Conservation (phyloP, 371 early-diverging fungal genomes). For the Paramicrosporidium saccamoebae region DNA sequence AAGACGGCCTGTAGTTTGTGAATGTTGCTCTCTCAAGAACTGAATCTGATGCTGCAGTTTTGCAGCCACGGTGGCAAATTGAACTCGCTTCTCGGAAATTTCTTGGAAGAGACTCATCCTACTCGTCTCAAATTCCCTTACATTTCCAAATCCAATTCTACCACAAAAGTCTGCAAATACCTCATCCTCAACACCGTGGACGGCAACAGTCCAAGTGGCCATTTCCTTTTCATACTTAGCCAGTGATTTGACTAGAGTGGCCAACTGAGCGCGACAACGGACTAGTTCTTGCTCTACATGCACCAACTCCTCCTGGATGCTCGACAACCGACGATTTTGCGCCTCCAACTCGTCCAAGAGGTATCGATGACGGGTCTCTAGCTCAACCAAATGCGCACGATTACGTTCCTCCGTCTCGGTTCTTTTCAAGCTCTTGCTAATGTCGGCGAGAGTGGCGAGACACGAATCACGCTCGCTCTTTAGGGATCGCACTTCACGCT, state of each 20-base stretch:
- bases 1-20: constrained; percentile 9
- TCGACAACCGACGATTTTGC: too few species aligned
- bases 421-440: constrained; percentile 1
- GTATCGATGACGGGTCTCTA: too few species aligned
- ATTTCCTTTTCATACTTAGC: too few species aligned
- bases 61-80: constrained; percentile 31
- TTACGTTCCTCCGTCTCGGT: too few species aligned
- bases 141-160: constrained; percentile 19
- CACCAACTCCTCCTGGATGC: too few species aligned
- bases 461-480: not conserved
- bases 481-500: constrained; percentile 1
- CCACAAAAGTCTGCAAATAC: constrained; percentile 43
- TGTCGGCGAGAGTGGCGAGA: not conserved
- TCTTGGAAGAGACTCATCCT: constrained; percentile 28
- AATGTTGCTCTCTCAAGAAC: constrained; percentile 21
- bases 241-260: too few species aligned
- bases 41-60: constrained; percentile 29
- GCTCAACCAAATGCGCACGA: too few species aligned
- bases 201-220: too few species aligned
- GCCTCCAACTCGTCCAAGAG: too few species aligned
- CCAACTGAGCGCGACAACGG: too few species aligned
- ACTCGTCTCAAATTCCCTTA: constrained; percentile 51
- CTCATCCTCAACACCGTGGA: constrained; percentile 24
- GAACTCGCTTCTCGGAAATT: constrained; percentile 22
- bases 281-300: too few species aligned